Base-by-base conservation (phyloP, 2,329 filamentous ascomycete genomes). In the Pseudogymnoascus sp. region DNA sequence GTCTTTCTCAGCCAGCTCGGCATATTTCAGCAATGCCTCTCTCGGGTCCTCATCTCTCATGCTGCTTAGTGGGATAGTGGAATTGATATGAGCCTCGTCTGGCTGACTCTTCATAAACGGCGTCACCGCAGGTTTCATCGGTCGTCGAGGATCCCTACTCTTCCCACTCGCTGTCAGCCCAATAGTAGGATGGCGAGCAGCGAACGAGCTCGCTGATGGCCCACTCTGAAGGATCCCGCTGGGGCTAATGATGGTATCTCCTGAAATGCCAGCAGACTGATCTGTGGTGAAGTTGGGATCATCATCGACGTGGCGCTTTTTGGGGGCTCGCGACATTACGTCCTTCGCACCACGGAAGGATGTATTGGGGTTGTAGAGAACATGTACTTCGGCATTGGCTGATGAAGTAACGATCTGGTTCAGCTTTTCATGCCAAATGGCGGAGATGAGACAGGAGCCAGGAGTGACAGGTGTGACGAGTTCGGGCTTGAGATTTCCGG, bases 1-100 rank as follows among this genome's bases (percentile, higher is more conserved):
- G 72, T 97, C 92, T 72, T 90, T 93, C 75, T 96, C 86, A 10
- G 92, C 92, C 71, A 95, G 87, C 61, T 96, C 90, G 37, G 92
- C 93, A 78, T 97, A 99, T 77, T 95, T 97, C 63, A 99, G 77
- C 70, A 99, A 77, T 50, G 94, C 94, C 75, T 96, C 94, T 65
- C 94, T 81, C 0, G 94, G 94, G 77, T 99, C 94, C 73, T 99
- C 94, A 74, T 99, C 92, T 57, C 96, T 81, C 90, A 99, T 96
- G 65, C 85, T 87, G 65, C 91, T 93, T 10, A 97, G 81, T 29
- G 92, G 91, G 60, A 97, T 96, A 66, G 89, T 90, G 71, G 93
- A 85, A 68, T 87, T 87, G 64, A 99, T 90, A 72, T 95, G 90
- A 69, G 88, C 88, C 73, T 93, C 89, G 73, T 97, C 92, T 0